Base-by-base conservation (phyloP, 2,329 filamentous ascomycete genomes). In the Endoconidiophora laricicola region DNA sequence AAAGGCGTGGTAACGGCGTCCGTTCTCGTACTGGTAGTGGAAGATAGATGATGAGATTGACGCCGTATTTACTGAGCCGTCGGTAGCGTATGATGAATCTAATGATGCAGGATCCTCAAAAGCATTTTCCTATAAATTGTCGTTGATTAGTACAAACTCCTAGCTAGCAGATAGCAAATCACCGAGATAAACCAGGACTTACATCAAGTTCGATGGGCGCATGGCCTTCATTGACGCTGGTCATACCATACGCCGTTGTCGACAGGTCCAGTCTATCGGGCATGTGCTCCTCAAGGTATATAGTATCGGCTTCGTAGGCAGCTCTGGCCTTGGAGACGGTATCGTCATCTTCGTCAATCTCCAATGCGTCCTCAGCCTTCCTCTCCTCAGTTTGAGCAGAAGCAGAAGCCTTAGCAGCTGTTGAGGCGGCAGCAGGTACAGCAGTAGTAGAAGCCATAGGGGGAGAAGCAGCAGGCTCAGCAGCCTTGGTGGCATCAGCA, bases 1-100 rank as follows among this genome's bases (percentile, higher is more conserved):
- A 55, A 66, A 70, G 42, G 63, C 64, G 54, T 71, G 68, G 46
- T 74, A 74, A 3, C 69, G 61, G 0, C 71, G 63, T 2, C 70
- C 70, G 46, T 72, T 66, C 50, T 72, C 67, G 55, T 66, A 69
- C 29, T 63, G 59, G 55, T 69, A 71, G 42, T 68, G 56, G 52
- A 59, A 63, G 43, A 70, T 65, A 52, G 66, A 68, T 9, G 68
- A 70, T 3, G 63, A 62, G 44, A 71, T 56, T 14, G 64, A 67
- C 4, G 47, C 52, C 16, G 52, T 66, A 48, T 58, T 58, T n/a
- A 55, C 46, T 3, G 60, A 60, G 2, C 56, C 61, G 6, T 64
- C 61, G 9, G 62, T 63, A 24, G 55, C 60, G 52, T 65, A 64
- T 12, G 62, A 59, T 14, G 63, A 66, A 54, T 66, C 64, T 53